Percentiles rank a stretch among this genome's conserved stretches.
phyloP scores from a whole-genome alignment of 2,329 filamentous ascomycete genomes.

The Ophiostoma triangulosporum region DNA sequence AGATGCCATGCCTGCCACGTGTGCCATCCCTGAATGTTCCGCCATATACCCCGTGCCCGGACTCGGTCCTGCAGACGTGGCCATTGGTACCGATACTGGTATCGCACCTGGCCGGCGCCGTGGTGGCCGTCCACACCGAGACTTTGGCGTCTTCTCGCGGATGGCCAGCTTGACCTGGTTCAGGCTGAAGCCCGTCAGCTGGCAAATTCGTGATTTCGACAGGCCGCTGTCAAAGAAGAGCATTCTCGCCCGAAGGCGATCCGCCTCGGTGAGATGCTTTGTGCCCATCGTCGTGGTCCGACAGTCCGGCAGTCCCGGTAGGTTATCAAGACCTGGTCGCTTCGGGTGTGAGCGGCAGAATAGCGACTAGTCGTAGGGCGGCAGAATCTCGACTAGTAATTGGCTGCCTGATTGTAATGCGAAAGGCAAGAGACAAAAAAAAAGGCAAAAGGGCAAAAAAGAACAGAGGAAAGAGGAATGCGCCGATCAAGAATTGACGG shows the following conservation, averaged over 20 bases:
- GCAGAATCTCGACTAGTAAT: too few relatives aligned
- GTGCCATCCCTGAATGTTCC: neutral
- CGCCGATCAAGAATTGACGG: neutral
- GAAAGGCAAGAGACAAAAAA: neutral
- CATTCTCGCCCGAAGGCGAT: constrained; percentile 12
- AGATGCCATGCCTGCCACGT: neutral
- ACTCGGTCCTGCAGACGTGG: neutral
- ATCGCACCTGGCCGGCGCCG: constrained; percentile 1
- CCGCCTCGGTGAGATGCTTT: constrained; percentile 15
- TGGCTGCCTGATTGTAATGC: neutral
- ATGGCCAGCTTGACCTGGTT: constrained; percentile 15
- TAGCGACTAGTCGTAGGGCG: too few relatives aligned
- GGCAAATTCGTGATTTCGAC: constrained; percentile 13
- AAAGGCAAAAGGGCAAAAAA: neutral
- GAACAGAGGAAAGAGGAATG: constrained; percentile 1
- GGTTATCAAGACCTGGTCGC: too few relatives aligned
- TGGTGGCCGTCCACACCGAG: constrained; percentile 11
- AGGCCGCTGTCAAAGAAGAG: constrained; percentile 14
- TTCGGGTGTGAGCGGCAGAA: too few relatives aligned
- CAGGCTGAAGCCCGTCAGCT: constrained; percentile 14
- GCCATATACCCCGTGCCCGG: neutral
- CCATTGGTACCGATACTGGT: too few relatives aligned
- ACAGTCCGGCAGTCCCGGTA: too few relatives aligned
- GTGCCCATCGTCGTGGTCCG: constrained; percentile 12
- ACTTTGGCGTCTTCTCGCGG: constrained; percentile 13